These are phyloP conservation scores for Xylariaceae sp. DNA, from an alignment of 2,329 filamentous ascomycete genomes.

Conservation along the genomic window DNA sequence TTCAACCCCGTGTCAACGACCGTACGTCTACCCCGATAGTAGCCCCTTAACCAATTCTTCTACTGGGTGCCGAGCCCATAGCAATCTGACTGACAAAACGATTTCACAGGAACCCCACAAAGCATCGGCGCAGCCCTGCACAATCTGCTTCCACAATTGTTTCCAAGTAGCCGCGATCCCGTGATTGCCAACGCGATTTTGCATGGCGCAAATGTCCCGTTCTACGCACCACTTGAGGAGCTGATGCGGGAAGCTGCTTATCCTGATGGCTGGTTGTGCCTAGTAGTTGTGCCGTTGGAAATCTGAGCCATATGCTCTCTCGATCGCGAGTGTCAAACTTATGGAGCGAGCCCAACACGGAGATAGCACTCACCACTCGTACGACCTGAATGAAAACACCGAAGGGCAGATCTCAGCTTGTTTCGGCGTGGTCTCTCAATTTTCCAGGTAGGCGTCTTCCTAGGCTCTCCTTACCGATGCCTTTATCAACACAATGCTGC, in stretches of 20 bases:
- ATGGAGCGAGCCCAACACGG: neutral
- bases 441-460: neutral
- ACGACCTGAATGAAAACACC: neutral
- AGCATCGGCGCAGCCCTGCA: constrained; percentile 72
- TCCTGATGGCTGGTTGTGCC: constrained; percentile 84
- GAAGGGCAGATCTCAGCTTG: neutral
- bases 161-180: constrained; percentile 79
- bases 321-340: neutral
- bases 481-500: too few relatives aligned
- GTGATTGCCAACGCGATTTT: constrained; percentile 79
- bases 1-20: constrained; percentile 42
- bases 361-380: neutral
- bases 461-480: neutral
- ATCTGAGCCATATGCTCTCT: constrained; percentile 16
- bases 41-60: neutral
- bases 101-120: constrained; percentile 35
- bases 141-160: constrained; percentile 68
- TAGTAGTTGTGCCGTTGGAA: constrained; percentile 68
- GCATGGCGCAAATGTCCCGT: constrained; percentile 79
- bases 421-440: neutral
- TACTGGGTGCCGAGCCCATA: neutral
- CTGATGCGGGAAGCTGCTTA: constrained; percentile 78
- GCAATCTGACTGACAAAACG: constrained; percentile 5
- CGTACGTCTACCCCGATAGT: constrained; percentile 28
- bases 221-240: constrained; percentile 74